Evolutionary conservation across 1,284 basidiomycete species (phyloP), one percentile per base, ranked within the genome.

Genomic region (Trichosporon sp.): DNA sequence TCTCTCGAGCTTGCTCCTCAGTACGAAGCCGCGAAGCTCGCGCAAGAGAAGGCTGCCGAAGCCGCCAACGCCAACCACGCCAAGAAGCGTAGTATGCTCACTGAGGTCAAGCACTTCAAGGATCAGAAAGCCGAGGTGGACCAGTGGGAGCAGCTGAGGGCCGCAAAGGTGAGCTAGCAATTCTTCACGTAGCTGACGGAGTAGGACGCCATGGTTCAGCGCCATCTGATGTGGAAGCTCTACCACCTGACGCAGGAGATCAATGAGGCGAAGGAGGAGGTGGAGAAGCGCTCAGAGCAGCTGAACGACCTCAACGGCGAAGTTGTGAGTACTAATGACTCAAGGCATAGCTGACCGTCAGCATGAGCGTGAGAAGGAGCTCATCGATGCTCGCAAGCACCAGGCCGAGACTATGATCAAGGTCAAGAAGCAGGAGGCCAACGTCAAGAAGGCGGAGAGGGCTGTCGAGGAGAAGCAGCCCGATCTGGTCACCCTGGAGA

Each of bases 31-130:
- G 92, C 93, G 6, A 93, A 91, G 74, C 86, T 87, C 49, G 88
- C 86, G 0, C 91, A 95, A 73, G 91, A 96, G 14, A 86, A 89
- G 60, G 94, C 95, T 8, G 92, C 92, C 0, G 95, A 97, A 75
- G 89, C 90, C 59, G 92, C 93, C 3, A 95, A 93, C 1, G 89
- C 90, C 81, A 95, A 95, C 77, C 96, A 95, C 77, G 90, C 89
- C 25, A 95, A 95, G 79, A 87, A 95, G 58, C 85, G 94, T 62
- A 91, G 92, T 10, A 95, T 99, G 73, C 86, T 92, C 6, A 91
- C 91, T 3, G 96, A 99, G 80, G 95, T 96, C 71, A 95, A 92
- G 80, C 92, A 95, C 73, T 98, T 96, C 81, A 93, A 93, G 79
- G 94, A 98, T 79, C 95, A 98, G 81, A 95, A 95, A 78, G 87